Percentiles rank a stretch among this genome's conserved stretches.
Evolutionary conservation across 2,329 filamentous ascomycete species (phyloP).

Genomic region (Colletotrichum sp.): DNA sequence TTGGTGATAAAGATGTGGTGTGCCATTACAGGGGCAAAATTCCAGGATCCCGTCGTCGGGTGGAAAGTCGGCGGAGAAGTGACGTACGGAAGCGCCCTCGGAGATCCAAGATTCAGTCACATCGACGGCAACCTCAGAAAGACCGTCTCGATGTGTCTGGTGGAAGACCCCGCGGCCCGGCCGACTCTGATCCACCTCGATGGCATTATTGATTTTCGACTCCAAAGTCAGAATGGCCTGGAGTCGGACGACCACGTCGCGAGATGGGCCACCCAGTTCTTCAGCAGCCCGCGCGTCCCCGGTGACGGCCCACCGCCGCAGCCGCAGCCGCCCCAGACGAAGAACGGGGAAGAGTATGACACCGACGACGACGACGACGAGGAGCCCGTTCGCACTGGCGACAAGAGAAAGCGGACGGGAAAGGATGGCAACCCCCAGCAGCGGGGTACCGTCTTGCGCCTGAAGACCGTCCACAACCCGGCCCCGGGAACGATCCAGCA

Average conservation of each 20-base stretch:
- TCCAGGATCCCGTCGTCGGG: neutral
- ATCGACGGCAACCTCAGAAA: conserved; percentile 28
- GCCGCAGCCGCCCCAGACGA: neutral
- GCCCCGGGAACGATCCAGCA: neutral
- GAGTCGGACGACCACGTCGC: conserved; percentile 18
- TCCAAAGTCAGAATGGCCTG: neutral
- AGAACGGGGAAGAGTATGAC: neutral
- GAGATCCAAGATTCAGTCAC: neutral
- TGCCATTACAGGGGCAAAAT: conserved; percentile 7
- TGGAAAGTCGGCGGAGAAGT: neutral
- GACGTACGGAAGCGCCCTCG: conserved; percentile 15
- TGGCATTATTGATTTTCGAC: conserved; percentile 22
- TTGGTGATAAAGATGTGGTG: conserved; percentile 14
- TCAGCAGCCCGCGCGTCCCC: neutral
- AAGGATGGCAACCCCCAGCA: neutral
- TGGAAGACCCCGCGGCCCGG: conserved; percentile 28
- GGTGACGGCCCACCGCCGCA: neutral
- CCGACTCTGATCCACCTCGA: conserved; percentile 28
- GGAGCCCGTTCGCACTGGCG: neutral
- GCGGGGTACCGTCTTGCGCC: neutral
- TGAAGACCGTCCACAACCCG: neutral
- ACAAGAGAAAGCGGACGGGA: neutral
- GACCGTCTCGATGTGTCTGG: conserved; percentile 28
- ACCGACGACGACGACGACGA: neutral
- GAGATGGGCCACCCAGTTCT: conserved; percentile 16